Percentiles rank a stretch among this genome's conserved stretches.
Evolutionary conservation across 352 stramenopile species (phyloP).

Genomic region (Plasmopara muralis): DNA sequence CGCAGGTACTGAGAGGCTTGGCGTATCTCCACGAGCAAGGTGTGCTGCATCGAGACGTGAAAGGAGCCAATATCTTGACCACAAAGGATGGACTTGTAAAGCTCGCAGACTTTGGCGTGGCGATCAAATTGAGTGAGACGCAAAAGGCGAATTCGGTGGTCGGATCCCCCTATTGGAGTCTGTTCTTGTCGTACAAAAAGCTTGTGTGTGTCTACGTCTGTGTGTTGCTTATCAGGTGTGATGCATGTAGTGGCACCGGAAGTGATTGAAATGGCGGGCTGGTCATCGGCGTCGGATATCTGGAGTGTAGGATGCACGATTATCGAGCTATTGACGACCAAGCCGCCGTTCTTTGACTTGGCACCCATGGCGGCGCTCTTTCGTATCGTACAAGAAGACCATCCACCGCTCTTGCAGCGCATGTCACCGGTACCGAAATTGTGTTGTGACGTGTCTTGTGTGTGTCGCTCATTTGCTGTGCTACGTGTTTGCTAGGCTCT

Average conservation of each 20-base stretch:
- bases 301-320: slow-evolving; percentile 94
- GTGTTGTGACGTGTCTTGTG: not conserved
- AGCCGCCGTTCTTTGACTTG: slow-evolving; percentile 92
- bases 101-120: slow-evolving; percentile 90
- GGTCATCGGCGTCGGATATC: slow-evolving; percentile 90
- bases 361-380: slow-evolving; percentile 88
- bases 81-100: slow-evolving; percentile 90
- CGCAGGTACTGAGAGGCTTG: slow-evolving; percentile 86
- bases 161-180: slow-evolving; percentile 94
- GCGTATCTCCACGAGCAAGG: slow-evolving; percentile 89
- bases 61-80: slow-evolving; percentile 91
- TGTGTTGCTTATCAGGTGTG: slow-evolving; percentile 2
- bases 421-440: slow-evolving; percentile 60
- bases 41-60: slow-evolving; percentile 91
- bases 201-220: not conserved
- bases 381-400: slow-evolving; percentile 90
- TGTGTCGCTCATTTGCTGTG: not conserved
- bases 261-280: slow-evolving; percentile 93
- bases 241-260: slow-evolving; percentile 86
- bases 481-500: slow-evolving; percentile 38
- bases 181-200: not conserved
- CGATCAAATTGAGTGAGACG: slow-evolving; percentile 82
- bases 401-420: slow-evolving; percentile 83
- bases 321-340: slow-evolving; percentile 90
- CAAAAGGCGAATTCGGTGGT: slow-evolving; percentile 88